Percentiles rank a stretch among this genome's conserved stretches.
phyloP scores from a whole-genome alignment of 306 rosid genomes.

The Senna tora region DNA sequence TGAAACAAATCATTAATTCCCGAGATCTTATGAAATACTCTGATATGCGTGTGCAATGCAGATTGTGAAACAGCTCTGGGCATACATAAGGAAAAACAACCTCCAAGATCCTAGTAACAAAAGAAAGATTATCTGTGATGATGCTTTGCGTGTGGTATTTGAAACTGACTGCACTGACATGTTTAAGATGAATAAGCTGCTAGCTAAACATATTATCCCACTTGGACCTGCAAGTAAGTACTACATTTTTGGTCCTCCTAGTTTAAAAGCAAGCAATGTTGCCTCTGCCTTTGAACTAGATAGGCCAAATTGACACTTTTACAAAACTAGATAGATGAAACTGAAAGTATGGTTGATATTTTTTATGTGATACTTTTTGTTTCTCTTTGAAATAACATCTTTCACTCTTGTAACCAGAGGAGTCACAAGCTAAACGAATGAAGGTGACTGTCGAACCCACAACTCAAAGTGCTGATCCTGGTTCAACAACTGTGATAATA shows the following conservation, averaged over 20 bases:
- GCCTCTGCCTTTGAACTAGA: too few relatives aligned
- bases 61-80: constrained; percentile 96
- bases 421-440: constrained; percentile 61
- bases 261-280: too few relatives aligned
- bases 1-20: not conserved
- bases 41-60: constrained; percentile 40
- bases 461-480: constrained; percentile 46
- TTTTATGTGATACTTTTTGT: not conserved
- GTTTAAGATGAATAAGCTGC: constrained; percentile 92
- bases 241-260: not conserved
- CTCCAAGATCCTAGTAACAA: constrained; percentile 93
- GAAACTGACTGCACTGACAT: constrained; percentile 91
- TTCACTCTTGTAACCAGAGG: constrained; percentile 46
- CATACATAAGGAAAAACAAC: constrained; percentile 86
- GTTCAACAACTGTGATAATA: constrained; percentile 55
- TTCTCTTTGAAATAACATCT: not conserved
- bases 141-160: constrained; percentile 75
- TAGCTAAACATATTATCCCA: constrained; percentile 77
- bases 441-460: constrained; percentile 59
- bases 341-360: not conserved
- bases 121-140: constrained; percentile 85
- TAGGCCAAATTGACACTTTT: too few relatives aligned
- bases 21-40: not conserved
- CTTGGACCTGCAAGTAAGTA: constrained; percentile 73
- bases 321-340: too few relatives aligned